Evolutionary conservation across 352 stramenopile species (phyloP), one percentile per base, ranked within the genome.

Genomic region (Pythium brachiatum): DNA sequence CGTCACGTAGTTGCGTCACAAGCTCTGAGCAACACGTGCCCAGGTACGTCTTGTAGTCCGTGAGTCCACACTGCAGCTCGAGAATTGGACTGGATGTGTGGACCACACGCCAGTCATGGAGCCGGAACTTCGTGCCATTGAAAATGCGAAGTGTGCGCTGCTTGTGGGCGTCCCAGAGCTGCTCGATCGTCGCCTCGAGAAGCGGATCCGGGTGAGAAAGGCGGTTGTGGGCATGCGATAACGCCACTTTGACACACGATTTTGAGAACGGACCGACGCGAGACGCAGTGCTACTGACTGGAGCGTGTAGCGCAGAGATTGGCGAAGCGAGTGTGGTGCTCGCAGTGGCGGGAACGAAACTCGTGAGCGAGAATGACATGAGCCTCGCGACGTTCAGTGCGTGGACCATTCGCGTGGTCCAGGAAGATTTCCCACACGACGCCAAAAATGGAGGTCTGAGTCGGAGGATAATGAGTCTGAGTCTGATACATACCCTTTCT

Each of bases 21-120:
- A 75, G 65, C 3, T 72, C 55, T 31, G 83, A 85, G 62, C 76
- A 88, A 66, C 86, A 95, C 38, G 75, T 87, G 43, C 81, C 81
- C 52, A 95, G 29, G 51, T 93, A 93, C 56, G 84, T 76, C 29
- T 81, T 83, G 70, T 95, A 95, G 65, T 89, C 76, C 0, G 79
- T 89, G 18, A 91, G 46, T 1, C 81, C 81, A 60, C 70, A 89
- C 27, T 70, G 54, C 47, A 77, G 56, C 26, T 51, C 57, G 2
- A 87, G 60, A 25, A 31, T 44, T 11, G 18, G 36, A 29, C 34
- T 38, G 12, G 39, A 32, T 18, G 47, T 63, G 15, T 25, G 16
- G 12, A 23, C 0, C 62, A 70, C 16, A 7, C 27, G 36, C 9
- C 74, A 73, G 18, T 44, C 16, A 18, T 73, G 60, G 23, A 88